Evolutionary conservation across 108 stramenopile species (phyloP), one percentile per base, ranked within the genome.

Genomic region (Schizochytrium sp.): DNA sequence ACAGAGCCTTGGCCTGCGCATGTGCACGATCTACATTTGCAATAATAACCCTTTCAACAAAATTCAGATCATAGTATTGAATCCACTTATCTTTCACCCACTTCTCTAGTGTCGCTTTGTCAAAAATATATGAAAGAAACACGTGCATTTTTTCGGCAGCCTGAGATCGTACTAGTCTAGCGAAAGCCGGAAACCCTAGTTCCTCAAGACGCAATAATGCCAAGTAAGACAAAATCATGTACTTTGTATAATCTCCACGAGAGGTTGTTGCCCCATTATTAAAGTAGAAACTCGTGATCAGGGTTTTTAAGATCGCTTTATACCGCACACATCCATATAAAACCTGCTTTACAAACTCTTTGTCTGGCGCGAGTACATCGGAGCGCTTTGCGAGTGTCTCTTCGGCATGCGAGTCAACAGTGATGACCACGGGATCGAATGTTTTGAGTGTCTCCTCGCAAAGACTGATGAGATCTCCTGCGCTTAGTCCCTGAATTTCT

Each of bases 251-350:
- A 49, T 94, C 94, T 38, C 57, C 49, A 38, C 94, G 89, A 46
- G 91, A 13, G 15, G 93, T 87, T 17, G 60, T 57, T 4, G 92
- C 87, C 3, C 93, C 93, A 56, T 92, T 91, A 46, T 93, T 92
- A 46, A 76, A 88, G 88, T 92, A 95, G 57, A 92, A 92, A 56
- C 92, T 90, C 56, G 91, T 88, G 1, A 93, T 87, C 40, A 94
- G 93, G 40, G 90, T 87, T 55, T 92, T 88, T 4, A 93, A 55
- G 56, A 58, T 90, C 3, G 91, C 53, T 57, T 91, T 91, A 90
- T 92, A 90, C n/a, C 93, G 91, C n/a, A 90, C 89, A 72, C 92
- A 93, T 88, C 94, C 94, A 64, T 94, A 94, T 5, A 94, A 73
- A 8, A 93, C 90, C 91, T 94, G 90, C 49, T 89, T 89, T 50